Percentiles rank a stretch among this genome's conserved stretches.
phyloP scores from a whole-genome alignment of 441 rosid genomes.

The Monsonia emarginata region DNA sequence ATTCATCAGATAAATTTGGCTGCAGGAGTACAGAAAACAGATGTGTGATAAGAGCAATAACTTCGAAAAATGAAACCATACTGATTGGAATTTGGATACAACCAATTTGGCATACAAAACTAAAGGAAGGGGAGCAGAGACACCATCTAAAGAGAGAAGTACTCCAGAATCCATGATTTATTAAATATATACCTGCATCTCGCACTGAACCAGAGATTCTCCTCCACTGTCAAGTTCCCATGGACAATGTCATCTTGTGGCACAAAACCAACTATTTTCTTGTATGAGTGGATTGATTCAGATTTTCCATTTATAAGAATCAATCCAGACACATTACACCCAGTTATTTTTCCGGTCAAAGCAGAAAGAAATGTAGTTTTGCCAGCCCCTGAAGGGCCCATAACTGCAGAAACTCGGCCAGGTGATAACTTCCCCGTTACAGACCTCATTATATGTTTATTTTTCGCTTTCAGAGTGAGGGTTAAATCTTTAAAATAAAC shows the following conservation, averaged over 20 bases:
- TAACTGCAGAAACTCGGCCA: constrained; percentile 89
- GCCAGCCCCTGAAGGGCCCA: constrained; percentile 99
- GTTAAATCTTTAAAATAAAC: constrained; percentile 71
- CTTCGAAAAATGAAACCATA: neutral
- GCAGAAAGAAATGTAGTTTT: constrained; percentile 95
- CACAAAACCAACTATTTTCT: constrained; percentile 81
- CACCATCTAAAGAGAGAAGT: constrained; percentile 1
- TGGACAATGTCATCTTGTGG: constrained; percentile 98
- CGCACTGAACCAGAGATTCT: constrained; percentile 96
- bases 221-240: constrained; percentile 91
- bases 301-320: constrained; percentile 71
- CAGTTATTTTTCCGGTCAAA: constrained; percentile 72
- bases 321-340: constrained; percentile 58
- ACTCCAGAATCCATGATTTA: neutral
- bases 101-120: neutral
- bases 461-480: constrained; percentile 64
- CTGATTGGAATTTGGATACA: neutral
- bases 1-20: neutral
- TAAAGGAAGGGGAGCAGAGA: neutral
- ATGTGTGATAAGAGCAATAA: neutral
- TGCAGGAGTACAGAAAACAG: constrained; percentile 6
- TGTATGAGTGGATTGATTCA: constrained; percentile 73
- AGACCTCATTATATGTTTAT: constrained; percentile 70
- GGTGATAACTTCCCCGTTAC: constrained; percentile 84
- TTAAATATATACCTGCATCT: constrained; percentile 66